These are phyloP conservation scores for Colletotrichum tanaceti DNA, from an alignment of 2,329 filamentous ascomycete genomes.

Conservation along the genomic window DNA sequence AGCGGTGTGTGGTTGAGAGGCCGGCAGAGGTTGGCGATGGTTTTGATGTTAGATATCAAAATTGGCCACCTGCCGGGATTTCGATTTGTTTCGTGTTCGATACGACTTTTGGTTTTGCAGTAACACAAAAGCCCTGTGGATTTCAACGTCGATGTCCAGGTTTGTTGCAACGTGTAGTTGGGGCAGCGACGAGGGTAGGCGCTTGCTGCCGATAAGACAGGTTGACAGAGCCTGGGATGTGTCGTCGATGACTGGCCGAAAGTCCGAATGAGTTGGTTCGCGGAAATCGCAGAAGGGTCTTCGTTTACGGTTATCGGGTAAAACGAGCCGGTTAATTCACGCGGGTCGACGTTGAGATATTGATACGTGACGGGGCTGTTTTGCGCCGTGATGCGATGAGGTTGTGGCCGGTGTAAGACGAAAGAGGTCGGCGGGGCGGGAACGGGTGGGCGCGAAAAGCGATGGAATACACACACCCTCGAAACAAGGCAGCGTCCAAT, in stretches of 20 bases:
- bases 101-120: constrained; percentile 4
- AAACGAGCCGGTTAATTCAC: constrained; percentile 7
- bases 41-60: neutral
- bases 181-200: neutral
- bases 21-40: constrained; percentile 7
- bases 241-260: constrained; percentile 1
- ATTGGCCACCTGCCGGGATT: constrained; percentile 13
- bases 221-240: neutral
- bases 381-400: constrained; percentile 16
- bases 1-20: constrained; percentile 1
- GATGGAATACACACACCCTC: constrained; percentile 7
- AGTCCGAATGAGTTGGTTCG: neutral
- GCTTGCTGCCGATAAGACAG: neutral
- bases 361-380: neutral
- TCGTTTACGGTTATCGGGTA: constrained; percentile 7
- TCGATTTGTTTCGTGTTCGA: neutral
- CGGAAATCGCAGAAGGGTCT: constrained; percentile 6
- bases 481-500: neutral
- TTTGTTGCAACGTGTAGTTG: constrained; percentile 17
- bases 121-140: neutral
- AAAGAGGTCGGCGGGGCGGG: constrained; percentile 9
- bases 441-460: constrained; percentile 13
- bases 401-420: constrained; percentile 30
- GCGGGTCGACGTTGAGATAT: neutral
- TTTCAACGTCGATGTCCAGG: constrained; percentile 22